phyloP scores from a whole-genome alignment of 352 stramenopile species.

The Phytophthora hibernalis region DNA sequence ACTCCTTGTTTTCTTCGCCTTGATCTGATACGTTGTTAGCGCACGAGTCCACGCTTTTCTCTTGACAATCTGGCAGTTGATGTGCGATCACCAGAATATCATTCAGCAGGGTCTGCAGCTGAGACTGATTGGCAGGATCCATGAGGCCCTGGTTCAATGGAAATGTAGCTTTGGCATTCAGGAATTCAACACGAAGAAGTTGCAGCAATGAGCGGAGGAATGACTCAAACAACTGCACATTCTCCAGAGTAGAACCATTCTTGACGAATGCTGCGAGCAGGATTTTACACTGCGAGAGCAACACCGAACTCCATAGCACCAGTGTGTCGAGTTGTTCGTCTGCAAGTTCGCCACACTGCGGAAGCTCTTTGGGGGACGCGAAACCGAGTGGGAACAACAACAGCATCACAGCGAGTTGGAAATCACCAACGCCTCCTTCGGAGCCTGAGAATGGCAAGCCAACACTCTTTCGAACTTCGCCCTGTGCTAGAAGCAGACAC shows the following conservation, averaged over 20 bases:
- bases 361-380: slow-evolving; percentile 28
- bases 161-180: slow-evolving; percentile 11
- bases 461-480: background rate
- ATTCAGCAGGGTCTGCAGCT: slow-evolving; percentile 29
- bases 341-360: slow-evolving; percentile 54
- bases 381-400: slow-evolving; percentile 54
- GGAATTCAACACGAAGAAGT: slow-evolving; percentile 25
- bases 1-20: slow-evolving; percentile 2
- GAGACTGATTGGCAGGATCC: slow-evolving; percentile 26
- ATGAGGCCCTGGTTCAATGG: slow-evolving; percentile 19
- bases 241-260: background rate
- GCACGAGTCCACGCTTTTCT: background rate
- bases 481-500: slow-evolving; percentile 20
- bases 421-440: background rate
- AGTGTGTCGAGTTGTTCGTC: slow-evolving; percentile 56
- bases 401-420: slow-evolving; percentile 36
- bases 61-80: slow-evolving; percentile 9
- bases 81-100: slow-evolving; percentile 19
- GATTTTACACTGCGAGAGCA: slow-evolving; percentile 56
- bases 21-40: background rate
- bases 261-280: slow-evolving; percentile 12
- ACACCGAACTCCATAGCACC: slow-evolving; percentile 48
- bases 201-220: slow-evolving; percentile 19
- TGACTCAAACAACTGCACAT: background rate
- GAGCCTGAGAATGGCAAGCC: background rate